Conservation (phyloP, 768 basidiomycete genomes). For the Hebeloma cylindrosporum region DNA sequence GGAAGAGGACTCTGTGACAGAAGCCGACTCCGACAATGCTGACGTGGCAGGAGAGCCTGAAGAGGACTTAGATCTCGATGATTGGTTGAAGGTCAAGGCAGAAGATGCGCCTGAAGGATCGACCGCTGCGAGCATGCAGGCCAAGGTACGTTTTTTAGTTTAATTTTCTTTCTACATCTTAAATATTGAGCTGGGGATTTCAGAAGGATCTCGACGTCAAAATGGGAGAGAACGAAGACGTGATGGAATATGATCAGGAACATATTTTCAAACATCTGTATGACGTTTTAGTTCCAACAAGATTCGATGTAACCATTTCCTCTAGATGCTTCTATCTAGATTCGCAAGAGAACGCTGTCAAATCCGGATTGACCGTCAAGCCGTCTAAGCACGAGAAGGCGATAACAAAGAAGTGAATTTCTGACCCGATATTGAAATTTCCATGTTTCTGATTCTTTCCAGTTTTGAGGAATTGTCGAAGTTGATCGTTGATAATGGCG, state of each 20-base stretch:
- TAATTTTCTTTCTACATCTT: not conserved
- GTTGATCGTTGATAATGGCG: slow-evolving; percentile 68
- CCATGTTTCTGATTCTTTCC: slow-evolving; percentile 9
- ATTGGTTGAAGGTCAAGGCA: slow-evolving; percentile 40
- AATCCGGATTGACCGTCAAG: slow-evolving; percentile 61
- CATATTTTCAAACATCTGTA: slow-evolving; percentile 84
- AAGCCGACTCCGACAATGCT: slow-evolving; percentile 69
- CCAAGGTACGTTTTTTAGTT: slow-evolving; percentile 10
- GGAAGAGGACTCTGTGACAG: slow-evolving; percentile 57
- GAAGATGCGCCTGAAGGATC: slow-evolving; percentile 5
- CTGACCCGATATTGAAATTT: not conserved
- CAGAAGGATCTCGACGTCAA: slow-evolving; percentile 36
- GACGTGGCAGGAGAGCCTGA: slow-evolving; percentile 40
- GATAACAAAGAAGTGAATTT: slow-evolving; percentile 50
- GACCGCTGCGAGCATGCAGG: slow-evolving; percentile 14
- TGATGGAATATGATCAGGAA: slow-evolving; percentile 77
- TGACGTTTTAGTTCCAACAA: slow-evolving; percentile 23
- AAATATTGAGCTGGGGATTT: not conserved
- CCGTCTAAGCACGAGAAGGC: slow-evolving; percentile 47
- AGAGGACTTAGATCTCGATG: slow-evolving; percentile 34
- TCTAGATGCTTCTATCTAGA: slow-evolving; percentile 88
- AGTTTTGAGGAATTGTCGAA: slow-evolving; percentile 58
- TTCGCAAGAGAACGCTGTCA: slow-evolving; percentile 67
- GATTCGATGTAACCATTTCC: not conserved
- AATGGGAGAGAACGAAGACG: slow-evolving; percentile 74